Evolutionary conservation across 139 green algal genomes (phyloP), one percentile per base, ranked within the genome.

Genomic region (Closterium sp.): DNA sequence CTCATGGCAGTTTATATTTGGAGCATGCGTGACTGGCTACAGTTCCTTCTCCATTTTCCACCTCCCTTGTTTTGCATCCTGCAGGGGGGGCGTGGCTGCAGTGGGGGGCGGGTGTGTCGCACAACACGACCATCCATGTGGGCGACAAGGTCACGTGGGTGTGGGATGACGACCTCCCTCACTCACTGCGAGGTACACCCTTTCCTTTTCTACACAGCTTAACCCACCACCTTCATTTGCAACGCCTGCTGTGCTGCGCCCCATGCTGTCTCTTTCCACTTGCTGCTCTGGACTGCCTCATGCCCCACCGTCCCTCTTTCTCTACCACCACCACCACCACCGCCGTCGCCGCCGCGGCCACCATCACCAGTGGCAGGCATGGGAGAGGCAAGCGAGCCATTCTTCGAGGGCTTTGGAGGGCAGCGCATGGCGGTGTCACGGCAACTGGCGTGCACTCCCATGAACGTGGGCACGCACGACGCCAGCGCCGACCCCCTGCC

Each of bases 51-150:
- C 4, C 4, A 2, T 4, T 38, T 2, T 2, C 4, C 4, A 7
- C 32, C 4, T 38, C 32, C 32, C 32, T 4, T 38, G 2, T 38
- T 38, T 4, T 38, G 32, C 32, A 4, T 38, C 32, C 32, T 38
- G 2, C 32, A 38, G 32, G 32, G 2, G 32, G 32, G 32, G 32
- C 32, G 32, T 38, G 32, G 32, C 32, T 38, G 32, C 32, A 38
- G 32, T 88, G 84, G 84, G 2, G 84, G 3, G 29, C 28, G 3
- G 29, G 29, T 88, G 84, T 88, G 84, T 9, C 42, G 13, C 19
- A 91, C n/a, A 91, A 89, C 90, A 92, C 79, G 17, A 92, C 90
- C 70, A 92, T 92, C 86, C 22, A 89, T 29, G 90, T 92, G 90
- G 90, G 90, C 9, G 84, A 92, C 27, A 90, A 38, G 28, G 90